Conservation (phyloP, 495 filamentous ascomycete genomes). For the Talaromyces liani region DNA sequence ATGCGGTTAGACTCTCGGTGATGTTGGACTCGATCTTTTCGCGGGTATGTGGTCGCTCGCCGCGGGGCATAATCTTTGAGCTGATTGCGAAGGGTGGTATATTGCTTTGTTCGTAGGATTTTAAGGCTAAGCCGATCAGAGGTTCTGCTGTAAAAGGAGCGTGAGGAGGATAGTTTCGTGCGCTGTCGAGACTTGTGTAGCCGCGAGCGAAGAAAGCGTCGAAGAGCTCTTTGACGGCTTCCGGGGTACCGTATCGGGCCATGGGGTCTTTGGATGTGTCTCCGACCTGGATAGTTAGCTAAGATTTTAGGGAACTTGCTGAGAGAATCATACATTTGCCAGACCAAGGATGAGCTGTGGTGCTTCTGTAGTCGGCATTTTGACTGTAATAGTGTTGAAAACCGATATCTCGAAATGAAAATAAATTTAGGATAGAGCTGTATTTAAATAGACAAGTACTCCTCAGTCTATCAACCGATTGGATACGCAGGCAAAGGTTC, state of each 20-base stretch:
- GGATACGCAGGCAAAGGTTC: neutral
- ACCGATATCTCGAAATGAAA: neutral
- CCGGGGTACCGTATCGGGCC: constrained; percentile 13
- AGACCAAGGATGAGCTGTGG: neutral
- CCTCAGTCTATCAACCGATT: neutral
- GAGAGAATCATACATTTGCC: neutral
- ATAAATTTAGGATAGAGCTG: neutral
- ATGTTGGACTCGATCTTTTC: constrained; percentile 19
- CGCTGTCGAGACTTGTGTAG: constrained; percentile 19
- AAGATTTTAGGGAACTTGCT: neutral
- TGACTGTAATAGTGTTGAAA: neutral
- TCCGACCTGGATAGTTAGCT: neutral
- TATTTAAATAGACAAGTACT: neutral
- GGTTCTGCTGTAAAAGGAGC: constrained; percentile 15
- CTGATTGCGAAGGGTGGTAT: constrained; percentile 13
- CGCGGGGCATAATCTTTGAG: constrained; percentile 17
- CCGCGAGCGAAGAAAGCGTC: constrained; percentile 17
- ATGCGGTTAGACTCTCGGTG: constrained; percentile 14
- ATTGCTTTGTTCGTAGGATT: neutral
- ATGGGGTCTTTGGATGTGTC: constrained; percentile 10
- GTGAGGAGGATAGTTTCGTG: constrained; percentile 15
- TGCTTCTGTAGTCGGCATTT: neutral
- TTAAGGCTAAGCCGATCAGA: constrained; percentile 12
- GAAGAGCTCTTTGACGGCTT: constrained; percentile 15
- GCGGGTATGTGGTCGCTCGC: constrained; percentile 13